phyloP scores from a whole-genome alignment of 805 yeast genomes.

The Kluyveromyces dobzhanskii region DNA sequence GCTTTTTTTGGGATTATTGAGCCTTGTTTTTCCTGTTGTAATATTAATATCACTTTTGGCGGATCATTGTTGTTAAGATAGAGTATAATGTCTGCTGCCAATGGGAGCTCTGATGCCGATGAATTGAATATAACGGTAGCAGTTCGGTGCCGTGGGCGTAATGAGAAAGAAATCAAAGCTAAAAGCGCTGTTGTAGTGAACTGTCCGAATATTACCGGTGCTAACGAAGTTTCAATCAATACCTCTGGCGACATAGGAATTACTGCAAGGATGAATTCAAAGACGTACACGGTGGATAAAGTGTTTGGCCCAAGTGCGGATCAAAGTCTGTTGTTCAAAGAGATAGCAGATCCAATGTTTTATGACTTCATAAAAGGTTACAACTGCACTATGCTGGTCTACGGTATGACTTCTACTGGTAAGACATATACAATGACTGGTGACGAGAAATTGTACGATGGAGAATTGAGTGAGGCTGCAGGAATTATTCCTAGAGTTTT shows the following conservation, averaged over 20 bases:
- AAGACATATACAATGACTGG: slow-evolving; percentile 80
- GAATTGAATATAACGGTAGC: slow-evolving; percentile 50
- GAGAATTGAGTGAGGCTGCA: slow-evolving; percentile 38
- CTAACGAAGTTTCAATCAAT: slow-evolving; percentile 40
- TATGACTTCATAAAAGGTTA: slow-evolving; percentile 66
- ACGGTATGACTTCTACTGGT: slow-evolving; percentile 91
- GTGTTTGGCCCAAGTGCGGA: slow-evolving; percentile 80
- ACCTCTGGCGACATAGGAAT: slow-evolving; percentile 34
- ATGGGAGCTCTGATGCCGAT: slow-evolving; percentile 12
- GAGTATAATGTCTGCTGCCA: background rate
- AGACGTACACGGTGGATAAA: slow-evolving; percentile 65
- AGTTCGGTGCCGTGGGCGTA: slow-evolving; percentile 57
- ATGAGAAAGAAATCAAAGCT: slow-evolving; percentile 45
- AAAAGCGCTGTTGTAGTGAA: slow-evolving; percentile 56
- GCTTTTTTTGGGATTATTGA: too few relatives aligned
- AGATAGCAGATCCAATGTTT: slow-evolving; percentile 55
- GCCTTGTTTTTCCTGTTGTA: too few relatives aligned
- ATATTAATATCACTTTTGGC: too few relatives aligned
- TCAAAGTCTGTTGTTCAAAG: slow-evolving; percentile 57
- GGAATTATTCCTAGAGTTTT: slow-evolving; percentile 61
- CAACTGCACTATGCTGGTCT: slow-evolving; percentile 77
- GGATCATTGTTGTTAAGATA: too few relatives aligned
- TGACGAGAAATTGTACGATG: slow-evolving; percentile 34
- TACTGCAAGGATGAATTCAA: slow-evolving; percentile 36
- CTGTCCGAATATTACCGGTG: slow-evolving; percentile 37